Conservation (phyloP, 2,329 filamentous ascomycete genomes). For the Aspergillus neoniger region DNA sequence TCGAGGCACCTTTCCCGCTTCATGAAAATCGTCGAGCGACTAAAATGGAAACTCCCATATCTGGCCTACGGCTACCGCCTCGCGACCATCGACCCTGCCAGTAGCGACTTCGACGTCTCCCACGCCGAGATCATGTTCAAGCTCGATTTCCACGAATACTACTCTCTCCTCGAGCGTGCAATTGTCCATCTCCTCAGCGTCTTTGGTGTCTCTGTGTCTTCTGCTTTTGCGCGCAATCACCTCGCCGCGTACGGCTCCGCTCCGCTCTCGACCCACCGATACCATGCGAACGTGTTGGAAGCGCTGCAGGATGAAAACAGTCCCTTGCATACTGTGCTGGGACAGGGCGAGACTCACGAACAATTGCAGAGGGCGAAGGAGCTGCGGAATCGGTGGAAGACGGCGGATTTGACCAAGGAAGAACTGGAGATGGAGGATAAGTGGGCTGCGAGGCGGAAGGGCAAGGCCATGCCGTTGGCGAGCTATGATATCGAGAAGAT, state of each 20-base stretch:
- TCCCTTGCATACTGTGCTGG: conserved; percentile 60
- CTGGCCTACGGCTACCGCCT: conserved; percentile 59
- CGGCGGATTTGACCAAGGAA: conserved; percentile 54
- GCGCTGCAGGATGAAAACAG: conserved; percentile 60
- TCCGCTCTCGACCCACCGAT: conserved; percentile 52
- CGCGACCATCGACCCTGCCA: conserved; percentile 44
- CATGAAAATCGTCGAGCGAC: conserved; percentile 60
- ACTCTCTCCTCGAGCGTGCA: conserved; percentile 70
- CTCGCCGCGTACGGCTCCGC: conserved; percentile 28
- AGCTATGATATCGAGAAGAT: conserved; percentile 65
- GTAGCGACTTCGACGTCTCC: conserved; percentile 22
- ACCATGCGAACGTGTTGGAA: conserved; percentile 69
- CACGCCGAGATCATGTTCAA: conserved; percentile 70
- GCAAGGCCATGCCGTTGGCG: conserved; percentile 48
- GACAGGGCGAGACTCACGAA: conserved; percentile 55
- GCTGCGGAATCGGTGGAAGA: conserved; percentile 72
- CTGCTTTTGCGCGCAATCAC: conserved; percentile 24
- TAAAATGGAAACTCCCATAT: conserved; percentile 66
- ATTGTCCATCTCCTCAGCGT: conserved; percentile 67
- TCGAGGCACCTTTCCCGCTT: conserved; percentile 57
- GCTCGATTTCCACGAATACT: conserved; percentile 76
- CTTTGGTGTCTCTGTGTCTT: conserved; percentile 59
- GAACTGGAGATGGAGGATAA: conserved; percentile 23
- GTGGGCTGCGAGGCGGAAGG: conserved; percentile 25
- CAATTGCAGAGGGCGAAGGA: conserved; percentile 68